phyloP scores from a whole-genome alignment of 2,329 filamentous ascomycete genomes.

The Chaetomium sp. region DNA sequence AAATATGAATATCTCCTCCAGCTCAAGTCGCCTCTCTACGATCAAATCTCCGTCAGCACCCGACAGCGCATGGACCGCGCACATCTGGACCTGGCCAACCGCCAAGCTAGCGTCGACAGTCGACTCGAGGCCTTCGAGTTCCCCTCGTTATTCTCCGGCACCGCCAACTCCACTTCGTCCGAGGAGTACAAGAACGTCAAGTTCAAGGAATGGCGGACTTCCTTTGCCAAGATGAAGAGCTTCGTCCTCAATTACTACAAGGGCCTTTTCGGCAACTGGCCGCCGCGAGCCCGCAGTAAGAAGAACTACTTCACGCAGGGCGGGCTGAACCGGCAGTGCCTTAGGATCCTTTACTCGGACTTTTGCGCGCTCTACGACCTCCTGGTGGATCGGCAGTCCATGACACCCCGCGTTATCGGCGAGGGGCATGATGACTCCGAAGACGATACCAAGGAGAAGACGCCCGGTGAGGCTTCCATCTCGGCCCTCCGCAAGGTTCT shows the following conservation, averaged over 20 bases:
- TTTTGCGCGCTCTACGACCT: conserved; percentile 86
- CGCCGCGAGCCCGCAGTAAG: conserved; percentile 86
- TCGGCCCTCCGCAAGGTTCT: conserved; percentile 77
- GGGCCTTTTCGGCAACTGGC: conserved; percentile 69
- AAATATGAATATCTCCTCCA: conserved; percentile 75
- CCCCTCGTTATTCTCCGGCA: conserved; percentile 82
- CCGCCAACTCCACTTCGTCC: conserved; percentile 79
- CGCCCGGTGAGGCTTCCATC: conserved; percentile 58
- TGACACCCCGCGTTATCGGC: conserved; percentile 79
- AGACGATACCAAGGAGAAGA: conserved; percentile 42
- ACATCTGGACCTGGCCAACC: conserved; percentile 74
- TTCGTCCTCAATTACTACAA: conserved; percentile 71
- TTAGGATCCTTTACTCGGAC: conserved; percentile 82
- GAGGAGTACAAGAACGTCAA: conserved; percentile 75
- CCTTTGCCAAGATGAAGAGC: conserved; percentile 73
- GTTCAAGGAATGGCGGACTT: conserved; percentile 80
- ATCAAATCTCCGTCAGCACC: conserved; percentile 69
- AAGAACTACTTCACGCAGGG: conserved; percentile 87
- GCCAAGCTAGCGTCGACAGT: conserved; percentile 68
- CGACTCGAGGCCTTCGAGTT: conserved; percentile 90
- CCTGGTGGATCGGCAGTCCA: conserved; percentile 73
- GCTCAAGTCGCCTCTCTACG: conserved; percentile 68
- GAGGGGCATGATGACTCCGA: conserved; percentile 60
- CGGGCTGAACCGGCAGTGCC: conserved; percentile 81
- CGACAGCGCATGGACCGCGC: conserved; percentile 80